Conservation (phyloP, 257 asterid species). For the Solanum appendiculatum region DNA sequence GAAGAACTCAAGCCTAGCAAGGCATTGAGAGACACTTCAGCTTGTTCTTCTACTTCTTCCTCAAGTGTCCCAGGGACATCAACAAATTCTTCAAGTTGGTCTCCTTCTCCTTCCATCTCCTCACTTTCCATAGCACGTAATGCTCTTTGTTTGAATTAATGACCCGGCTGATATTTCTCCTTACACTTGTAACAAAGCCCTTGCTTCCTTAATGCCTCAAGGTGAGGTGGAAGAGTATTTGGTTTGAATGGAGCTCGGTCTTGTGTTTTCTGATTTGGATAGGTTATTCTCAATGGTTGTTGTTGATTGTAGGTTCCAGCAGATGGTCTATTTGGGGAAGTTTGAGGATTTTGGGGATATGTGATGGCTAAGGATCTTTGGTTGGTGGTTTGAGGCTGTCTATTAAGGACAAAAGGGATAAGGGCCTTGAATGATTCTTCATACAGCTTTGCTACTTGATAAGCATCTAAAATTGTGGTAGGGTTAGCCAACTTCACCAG, state of each 20-base stretch:
- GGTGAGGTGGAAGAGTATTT: background rate
- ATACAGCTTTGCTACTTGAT: too few relatives aligned
- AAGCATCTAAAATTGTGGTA: too few relatives aligned
- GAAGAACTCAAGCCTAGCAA: background rate
- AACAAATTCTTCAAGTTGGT: background rate
- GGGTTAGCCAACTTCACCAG: background rate
- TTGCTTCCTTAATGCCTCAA: background rate
- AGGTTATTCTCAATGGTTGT: background rate
- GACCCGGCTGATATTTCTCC: background rate
- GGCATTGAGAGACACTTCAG: background rate
- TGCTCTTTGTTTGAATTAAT: too few relatives aligned
- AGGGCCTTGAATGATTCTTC: too few relatives aligned
- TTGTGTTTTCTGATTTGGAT: background rate
- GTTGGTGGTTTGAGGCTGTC: too few relatives aligned
- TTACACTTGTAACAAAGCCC: too few relatives aligned
- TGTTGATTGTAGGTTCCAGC: too few relatives aligned
- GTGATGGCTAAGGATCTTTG: too few relatives aligned
- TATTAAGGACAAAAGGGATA: too few relatives aligned
- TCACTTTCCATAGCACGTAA: background rate
- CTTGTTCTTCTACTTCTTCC: background rate
- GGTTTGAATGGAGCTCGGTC: too few relatives aligned
- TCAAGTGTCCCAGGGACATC: background rate
- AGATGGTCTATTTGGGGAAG: too few relatives aligned
- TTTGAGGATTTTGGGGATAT: too few relatives aligned
- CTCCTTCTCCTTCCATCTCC: background rate